Evolutionary conservation across 2,329 filamentous ascomycete species (phyloP).

Genomic region (Aspergillus sp.): DNA sequence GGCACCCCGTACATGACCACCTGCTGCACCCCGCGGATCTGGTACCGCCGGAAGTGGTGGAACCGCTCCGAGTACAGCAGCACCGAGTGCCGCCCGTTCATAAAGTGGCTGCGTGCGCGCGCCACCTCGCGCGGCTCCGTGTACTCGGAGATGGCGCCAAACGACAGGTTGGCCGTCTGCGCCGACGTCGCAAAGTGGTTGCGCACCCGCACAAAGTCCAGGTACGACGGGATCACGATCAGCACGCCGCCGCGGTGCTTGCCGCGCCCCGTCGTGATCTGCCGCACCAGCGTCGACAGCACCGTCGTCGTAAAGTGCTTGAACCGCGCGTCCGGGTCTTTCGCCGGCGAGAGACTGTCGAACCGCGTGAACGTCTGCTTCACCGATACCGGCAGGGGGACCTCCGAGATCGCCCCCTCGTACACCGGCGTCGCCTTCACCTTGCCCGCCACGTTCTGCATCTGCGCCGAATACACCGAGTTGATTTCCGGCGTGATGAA

Average conservation of each 20-base stretch:
- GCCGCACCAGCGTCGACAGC: slow-evolving; percentile 70
- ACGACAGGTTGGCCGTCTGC: slow-evolving; percentile 59
- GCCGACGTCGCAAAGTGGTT: slow-evolving; percentile 82
- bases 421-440: slow-evolving; percentile 70
- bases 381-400: slow-evolving; percentile 62
- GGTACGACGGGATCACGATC: slow-evolving; percentile 87
- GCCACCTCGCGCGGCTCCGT: slow-evolving; percentile 74
- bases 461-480: slow-evolving; percentile 70
- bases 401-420: slow-evolving; percentile 68
- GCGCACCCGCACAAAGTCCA: slow-evolving; percentile 90
- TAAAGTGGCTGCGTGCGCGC: slow-evolving; percentile 82
- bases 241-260: slow-evolving; percentile 67
- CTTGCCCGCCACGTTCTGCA: slow-evolving; percentile 79
- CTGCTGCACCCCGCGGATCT: slow-evolving; percentile 74
- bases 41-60: slow-evolving; percentile 94
- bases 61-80: slow-evolving; percentile 90
- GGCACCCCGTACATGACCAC: slow-evolving; percentile 90
- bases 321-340: slow-evolving; percentile 85
- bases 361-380: slow-evolving; percentile 91
- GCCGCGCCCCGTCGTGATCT: slow-evolving; percentile 38
- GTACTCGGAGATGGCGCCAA: slow-evolving; percentile 88
- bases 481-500: slow-evolving; percentile 89
- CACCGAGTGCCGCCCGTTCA: slow-evolving; percentile 76
- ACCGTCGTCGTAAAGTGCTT: slow-evolving; percentile 84
- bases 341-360: slow-evolving; percentile 65